phyloP scores from a whole-genome alignment of 2,329 filamentous ascomycete species.

The Aureobasidium sp. region DNA sequence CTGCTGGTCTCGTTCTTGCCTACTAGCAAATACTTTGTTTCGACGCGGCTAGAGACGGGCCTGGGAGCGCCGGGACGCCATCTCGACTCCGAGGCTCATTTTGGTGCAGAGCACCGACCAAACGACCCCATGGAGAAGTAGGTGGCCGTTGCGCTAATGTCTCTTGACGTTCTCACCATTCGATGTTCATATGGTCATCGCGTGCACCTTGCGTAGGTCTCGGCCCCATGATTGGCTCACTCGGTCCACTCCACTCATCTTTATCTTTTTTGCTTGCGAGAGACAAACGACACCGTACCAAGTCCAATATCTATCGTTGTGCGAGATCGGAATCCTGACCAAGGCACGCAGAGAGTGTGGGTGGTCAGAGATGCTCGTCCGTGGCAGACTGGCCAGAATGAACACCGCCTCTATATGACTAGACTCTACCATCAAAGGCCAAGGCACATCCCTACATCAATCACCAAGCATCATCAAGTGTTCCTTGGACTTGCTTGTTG shows the following conservation, averaged over 20 bases:
- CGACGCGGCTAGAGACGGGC: slow-evolving; percentile 6
- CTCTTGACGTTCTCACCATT: not conserved
- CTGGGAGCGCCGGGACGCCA: slow-evolving; percentile 1
- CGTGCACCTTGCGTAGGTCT: not conserved
- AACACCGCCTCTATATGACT: too few species aligned
- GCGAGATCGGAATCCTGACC: not conserved
- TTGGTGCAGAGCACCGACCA: not conserved
- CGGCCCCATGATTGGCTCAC: not conserved
- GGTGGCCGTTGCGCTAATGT: not conserved
- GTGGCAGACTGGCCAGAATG: too few species aligned
- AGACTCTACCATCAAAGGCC: not conserved
- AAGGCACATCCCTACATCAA: not conserved
- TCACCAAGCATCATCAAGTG: not conserved
- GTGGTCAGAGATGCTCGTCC: not conserved
- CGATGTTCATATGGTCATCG: not conserved
- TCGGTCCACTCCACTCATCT: not conserved
- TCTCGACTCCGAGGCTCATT: not conserved
- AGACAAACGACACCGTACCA: not conserved
- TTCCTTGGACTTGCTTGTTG: not conserved
- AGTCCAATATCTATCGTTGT: not conserved
- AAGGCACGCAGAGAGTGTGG: not conserved
- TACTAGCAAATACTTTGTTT: not conserved
- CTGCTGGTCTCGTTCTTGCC: not conserved
- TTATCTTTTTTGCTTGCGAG: not conserved
- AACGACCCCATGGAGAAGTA: slow-evolving; percentile 8